These are phyloP conservation scores for Erythrophleum ivorense DNA, from an alignment of 331 rosid species.

Conservation along the genomic window DNA sequence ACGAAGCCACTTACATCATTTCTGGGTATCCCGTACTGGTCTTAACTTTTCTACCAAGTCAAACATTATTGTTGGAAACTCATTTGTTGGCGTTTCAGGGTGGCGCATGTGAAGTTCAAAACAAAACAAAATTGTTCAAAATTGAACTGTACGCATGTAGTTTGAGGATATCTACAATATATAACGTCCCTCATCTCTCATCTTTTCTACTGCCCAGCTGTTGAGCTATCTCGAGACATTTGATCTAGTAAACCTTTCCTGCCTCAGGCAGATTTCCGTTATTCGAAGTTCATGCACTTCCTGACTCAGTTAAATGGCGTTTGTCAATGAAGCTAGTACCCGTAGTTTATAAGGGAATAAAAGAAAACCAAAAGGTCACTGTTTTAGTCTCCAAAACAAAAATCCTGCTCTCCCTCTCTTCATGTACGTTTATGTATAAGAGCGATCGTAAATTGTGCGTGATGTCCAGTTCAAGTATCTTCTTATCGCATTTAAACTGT, in stretches of 20 bases:
- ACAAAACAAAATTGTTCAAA: neutral
- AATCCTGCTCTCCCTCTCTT: neutral
- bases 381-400: neutral
- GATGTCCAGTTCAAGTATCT: neutral
- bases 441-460: neutral
- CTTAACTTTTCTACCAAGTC: neutral
- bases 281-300: neutral
- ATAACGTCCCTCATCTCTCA: neutral
- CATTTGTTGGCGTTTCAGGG: conserved; percentile 23
- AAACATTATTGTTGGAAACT: neutral
- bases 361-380: neutral
- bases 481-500: neutral
- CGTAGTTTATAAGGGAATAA: neutral
- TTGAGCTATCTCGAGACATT: neutral
- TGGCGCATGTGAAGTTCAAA: neutral
- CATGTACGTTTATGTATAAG: too few species aligned
- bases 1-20: conserved; percentile 10
- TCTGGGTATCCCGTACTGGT: neutral
- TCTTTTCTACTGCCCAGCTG: neutral
- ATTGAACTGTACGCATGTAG: neutral
- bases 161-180: neutral
- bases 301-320: neutral
- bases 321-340: too few species aligned
- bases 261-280: neutral
- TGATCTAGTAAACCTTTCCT: too few species aligned